Conservation (phyloP, 2,329 filamentous ascomycete genomes). For the Pseudogymnoascus sp. region DNA sequence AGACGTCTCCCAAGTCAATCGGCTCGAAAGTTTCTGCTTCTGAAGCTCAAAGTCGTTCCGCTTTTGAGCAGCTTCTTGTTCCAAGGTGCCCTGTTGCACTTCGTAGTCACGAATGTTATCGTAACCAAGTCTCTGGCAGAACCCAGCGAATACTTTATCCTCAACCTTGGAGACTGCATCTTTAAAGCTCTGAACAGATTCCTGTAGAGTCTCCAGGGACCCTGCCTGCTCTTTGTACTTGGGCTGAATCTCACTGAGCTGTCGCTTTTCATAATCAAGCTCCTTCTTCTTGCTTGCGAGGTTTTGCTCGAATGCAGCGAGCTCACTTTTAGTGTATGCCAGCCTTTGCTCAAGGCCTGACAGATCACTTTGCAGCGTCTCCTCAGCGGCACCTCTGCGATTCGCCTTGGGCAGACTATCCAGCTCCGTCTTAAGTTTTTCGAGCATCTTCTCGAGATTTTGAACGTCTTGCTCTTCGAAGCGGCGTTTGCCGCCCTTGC, state of each 20-base stretch:
- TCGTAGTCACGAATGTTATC: constrained; percentile 87
- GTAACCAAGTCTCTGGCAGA: constrained; percentile 83
- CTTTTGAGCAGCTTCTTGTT: constrained; percentile 83
- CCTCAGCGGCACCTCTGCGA: constrained; percentile 67
- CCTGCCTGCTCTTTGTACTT: constrained; percentile 66
- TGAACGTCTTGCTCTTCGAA: constrained; percentile 90
- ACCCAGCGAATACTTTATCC: constrained; percentile 75
- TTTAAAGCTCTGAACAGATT: constrained; percentile 46
- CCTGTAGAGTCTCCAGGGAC: constrained; percentile 55
- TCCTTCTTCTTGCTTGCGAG: constrained; percentile 76
- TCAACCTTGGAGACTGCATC: constrained; percentile 70
- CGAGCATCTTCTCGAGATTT: constrained; percentile 65
- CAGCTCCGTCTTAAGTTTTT: constrained; percentile 70
- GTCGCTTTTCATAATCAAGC: constrained; percentile 60
- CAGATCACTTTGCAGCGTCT: constrained; percentile 70
- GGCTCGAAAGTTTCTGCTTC: constrained; percentile 61
- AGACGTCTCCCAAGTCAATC: constrained; percentile 48
- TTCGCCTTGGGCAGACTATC: constrained; percentile 71
- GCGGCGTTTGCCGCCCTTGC: constrained; percentile 65
- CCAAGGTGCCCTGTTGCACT: constrained; percentile 80
- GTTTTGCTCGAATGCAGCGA: constrained; percentile 72
- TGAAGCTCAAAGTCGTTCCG: constrained; percentile 81
- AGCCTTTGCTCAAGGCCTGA: constrained; percentile 70
- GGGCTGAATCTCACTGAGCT: constrained; percentile 67
- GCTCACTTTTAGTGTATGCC: constrained; percentile 62